A percentile compares a stretch with the other conserved stretches of the same genome.
Evolutionary conservation across 345 rosid genomes (phyloP).

Genomic region (Eucalyptus polyanthemos): DNA sequence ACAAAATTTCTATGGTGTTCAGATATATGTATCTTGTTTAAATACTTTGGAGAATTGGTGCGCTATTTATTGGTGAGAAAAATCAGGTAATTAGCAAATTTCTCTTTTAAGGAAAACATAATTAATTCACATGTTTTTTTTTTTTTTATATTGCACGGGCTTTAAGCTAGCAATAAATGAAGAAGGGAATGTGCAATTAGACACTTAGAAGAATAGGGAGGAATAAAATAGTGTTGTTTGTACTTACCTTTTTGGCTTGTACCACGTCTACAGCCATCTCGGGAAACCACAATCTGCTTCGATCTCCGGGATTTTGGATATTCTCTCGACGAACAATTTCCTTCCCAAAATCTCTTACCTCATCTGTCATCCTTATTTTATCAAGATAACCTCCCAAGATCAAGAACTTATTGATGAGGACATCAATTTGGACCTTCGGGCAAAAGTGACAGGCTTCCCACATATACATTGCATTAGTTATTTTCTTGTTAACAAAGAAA

Average conservation of each 20-base stretch:
- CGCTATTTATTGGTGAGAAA: background rate
- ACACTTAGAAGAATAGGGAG: background rate
- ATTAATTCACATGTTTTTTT: too few relatives aligned
- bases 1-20: too few relatives aligned
- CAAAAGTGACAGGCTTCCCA: background rate
- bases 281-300: background rate
- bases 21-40: accelerated
- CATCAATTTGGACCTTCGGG: background rate
- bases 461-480: background rate
- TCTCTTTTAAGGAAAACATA: too few relatives aligned
- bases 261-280: background rate
- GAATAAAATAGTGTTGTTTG: background rate
- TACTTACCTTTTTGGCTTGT: background rate
- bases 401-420: background rate
- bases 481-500: background rate
- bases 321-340: background rate
- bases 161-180: background rate
- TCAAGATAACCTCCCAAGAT: accelerated
- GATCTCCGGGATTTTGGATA: background rate
- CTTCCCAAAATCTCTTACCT: background rate
- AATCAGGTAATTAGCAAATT: background rate
- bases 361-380: background rate
- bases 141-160: too few relatives aligned
- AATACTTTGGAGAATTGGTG: background rate
- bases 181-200: background rate